phyloP scores from a whole-genome alignment of 1,139 yeast species.

The Suhomyces maxii region DNA sequence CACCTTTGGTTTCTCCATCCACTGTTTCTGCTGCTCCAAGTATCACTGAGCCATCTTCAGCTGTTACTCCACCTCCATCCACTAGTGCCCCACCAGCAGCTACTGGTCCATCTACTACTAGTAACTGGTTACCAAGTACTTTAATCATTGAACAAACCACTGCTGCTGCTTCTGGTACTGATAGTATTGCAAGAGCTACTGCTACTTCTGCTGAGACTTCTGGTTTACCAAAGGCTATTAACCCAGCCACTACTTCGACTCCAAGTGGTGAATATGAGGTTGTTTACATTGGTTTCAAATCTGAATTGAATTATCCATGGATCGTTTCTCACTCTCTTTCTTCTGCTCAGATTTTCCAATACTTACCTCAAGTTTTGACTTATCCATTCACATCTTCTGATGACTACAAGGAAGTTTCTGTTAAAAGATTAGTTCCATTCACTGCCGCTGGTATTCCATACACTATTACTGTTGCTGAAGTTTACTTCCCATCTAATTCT shows the following conservation, averaged over 20 bases:
- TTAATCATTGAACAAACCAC: constrained; percentile 39
- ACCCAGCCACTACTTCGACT: constrained; percentile 46
- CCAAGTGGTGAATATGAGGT: constrained; percentile 55
- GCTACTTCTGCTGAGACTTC: constrained; percentile 41
- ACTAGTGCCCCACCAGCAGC: constrained; percentile 8
- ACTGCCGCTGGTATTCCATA: constrained; percentile 51
- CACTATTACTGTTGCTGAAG: constrained; percentile 75
- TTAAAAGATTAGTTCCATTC: constrained; percentile 65
- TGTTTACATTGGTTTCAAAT: constrained; percentile 70
- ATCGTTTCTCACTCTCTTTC: constrained; percentile 65
- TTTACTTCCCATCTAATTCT: constrained; percentile 60
- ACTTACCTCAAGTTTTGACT: constrained; percentile 57
- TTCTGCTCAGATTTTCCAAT: constrained; percentile 75
- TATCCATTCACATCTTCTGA: constrained; percentile 48
- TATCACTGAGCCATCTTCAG: constrained; percentile 19
- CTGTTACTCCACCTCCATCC: constrained; percentile 18
- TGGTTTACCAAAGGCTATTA: constrained; percentile 68
- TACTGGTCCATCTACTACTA: constrained; percentile 14
- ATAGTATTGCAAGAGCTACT: constrained; percentile 33
- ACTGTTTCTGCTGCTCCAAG: constrained; percentile 6
- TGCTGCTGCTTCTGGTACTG: constrained; percentile 26
- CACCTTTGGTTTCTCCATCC: background rate
- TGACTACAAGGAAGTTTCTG: constrained; percentile 44
- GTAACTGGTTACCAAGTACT: constrained; percentile 52
- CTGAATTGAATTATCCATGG: constrained; percentile 68